These are phyloP conservation scores for Colletotrichum falcatum DNA, from an alignment of 2,329 filamentous ascomycete genomes.

Conservation along the genomic window DNA sequence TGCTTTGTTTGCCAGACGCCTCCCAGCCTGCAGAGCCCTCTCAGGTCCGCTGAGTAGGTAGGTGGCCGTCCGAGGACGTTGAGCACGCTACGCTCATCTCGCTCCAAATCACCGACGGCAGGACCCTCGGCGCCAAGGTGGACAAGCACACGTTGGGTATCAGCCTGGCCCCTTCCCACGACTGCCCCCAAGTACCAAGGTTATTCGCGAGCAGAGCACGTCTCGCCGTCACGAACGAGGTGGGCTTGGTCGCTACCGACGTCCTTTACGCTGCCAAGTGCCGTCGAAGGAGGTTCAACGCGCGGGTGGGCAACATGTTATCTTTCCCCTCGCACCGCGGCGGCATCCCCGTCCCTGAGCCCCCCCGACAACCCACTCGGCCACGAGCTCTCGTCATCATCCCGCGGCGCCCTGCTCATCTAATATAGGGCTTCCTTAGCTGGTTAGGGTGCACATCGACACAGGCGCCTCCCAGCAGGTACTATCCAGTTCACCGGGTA, in stretches of 20 bases:
- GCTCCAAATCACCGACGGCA: constrained; percentile 82
- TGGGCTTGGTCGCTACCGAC: constrained; percentile 76
- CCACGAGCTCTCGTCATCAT: constrained; percentile 89
- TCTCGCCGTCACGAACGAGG: constrained; percentile 94
- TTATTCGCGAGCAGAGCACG: constrained; percentile 95
- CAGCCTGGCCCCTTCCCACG: neutral
- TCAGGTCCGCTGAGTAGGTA: constrained; percentile 75
- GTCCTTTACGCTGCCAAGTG: constrained; percentile 87
- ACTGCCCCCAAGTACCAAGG: constrained; percentile 50
- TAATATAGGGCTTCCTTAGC: constrained; percentile 92
- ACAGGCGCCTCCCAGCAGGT: constrained; percentile 76
- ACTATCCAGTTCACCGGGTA: constrained; percentile 76
- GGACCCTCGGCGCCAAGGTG: constrained; percentile 61
- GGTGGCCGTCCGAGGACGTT: constrained; percentile 73
- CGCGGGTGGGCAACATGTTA: constrained; percentile 86
- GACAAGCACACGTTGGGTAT: neutral
- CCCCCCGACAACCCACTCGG: constrained; percentile 87
- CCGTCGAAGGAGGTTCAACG: constrained; percentile 89
- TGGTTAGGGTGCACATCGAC: constrained; percentile 88
- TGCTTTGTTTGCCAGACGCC: neutral
- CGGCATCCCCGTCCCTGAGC: constrained; percentile 77
- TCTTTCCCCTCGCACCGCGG: constrained; percentile 89
- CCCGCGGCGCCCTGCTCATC: constrained; percentile 87
- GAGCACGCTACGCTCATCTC: constrained; percentile 68
- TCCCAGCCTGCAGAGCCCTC: constrained; percentile 83